These are phyloP conservation scores for Ochromonadaceae sp. DNA, from an alignment of 352 stramenopile species.

Conservation along the genomic window DNA sequence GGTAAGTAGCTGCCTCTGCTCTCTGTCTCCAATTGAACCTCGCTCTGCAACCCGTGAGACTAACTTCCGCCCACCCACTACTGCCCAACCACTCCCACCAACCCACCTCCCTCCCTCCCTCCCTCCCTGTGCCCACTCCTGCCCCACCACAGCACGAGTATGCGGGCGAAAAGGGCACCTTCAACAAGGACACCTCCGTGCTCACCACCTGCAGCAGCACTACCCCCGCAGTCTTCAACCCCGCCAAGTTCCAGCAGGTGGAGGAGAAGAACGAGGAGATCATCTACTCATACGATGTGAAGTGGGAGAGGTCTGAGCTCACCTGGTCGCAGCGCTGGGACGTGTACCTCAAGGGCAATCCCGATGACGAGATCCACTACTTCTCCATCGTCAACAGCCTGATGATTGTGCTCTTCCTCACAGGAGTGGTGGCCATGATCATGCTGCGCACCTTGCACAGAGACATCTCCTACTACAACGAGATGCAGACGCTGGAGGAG, in stretches of 20 bases:
- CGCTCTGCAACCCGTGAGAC: slow-evolving; percentile 1
- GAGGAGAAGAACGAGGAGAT: slow-evolving; percentile 33
- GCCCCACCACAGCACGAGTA: slow-evolving; percentile 8
- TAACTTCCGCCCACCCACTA: slow-evolving; percentile 12
- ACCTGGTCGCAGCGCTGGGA: slow-evolving; percentile 95
- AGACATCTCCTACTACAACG: slow-evolving; percentile 18
- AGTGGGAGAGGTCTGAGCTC: slow-evolving; percentile 82
- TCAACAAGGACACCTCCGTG: slow-evolving; percentile 4
- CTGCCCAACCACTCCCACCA: background rate
- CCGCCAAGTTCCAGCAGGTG: slow-evolving; percentile 19
- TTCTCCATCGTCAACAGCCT: slow-evolving; percentile 99
- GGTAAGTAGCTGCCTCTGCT: background rate
- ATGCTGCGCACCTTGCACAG: slow-evolving; percentile 96
- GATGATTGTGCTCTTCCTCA: slow-evolving; percentile 99
- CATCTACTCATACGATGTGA: slow-evolving; percentile 97
- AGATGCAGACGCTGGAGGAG: slow-evolving; percentile 73
- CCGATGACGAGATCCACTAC: slow-evolving; percentile 97
- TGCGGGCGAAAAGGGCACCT: background rate
- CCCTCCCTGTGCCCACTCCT: background rate
- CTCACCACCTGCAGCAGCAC: slow-evolving; percentile 23
- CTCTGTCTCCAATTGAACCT: slow-evolving; percentile 50
- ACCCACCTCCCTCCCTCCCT: background rate
- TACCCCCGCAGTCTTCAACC: slow-evolving; percentile 17
- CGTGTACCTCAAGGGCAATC: slow-evolving; percentile 84
- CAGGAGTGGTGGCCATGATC: slow-evolving; percentile 97